Conservation (phyloP, 2,329 filamentous ascomycete species). For the Cadophora luteo-olivacea region DNA sequence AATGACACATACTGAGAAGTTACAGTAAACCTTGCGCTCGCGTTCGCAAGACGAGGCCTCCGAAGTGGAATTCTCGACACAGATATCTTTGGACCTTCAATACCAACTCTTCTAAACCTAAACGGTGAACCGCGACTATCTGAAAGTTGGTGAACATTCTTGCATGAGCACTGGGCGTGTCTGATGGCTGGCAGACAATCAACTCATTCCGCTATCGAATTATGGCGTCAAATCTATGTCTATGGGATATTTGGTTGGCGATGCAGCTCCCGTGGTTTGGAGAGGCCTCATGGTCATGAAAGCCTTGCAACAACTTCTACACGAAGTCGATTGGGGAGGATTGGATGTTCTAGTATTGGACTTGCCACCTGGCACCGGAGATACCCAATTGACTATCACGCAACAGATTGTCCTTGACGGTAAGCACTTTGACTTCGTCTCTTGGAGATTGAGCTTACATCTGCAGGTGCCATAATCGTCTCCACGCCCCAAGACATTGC, state of each 20-base stretch:
- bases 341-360: constrained; percentile 90
- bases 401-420: constrained; percentile 92
- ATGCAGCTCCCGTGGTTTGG: constrained; percentile 88
- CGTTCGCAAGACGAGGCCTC: constrained; percentile 82
- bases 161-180: constrained; percentile 17
- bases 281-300: constrained; percentile 98
- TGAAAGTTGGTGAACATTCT: constrained; percentile 58
- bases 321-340: constrained; percentile 92
- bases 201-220: constrained; percentile 86
- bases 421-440: constrained; percentile 45
- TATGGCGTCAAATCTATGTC: constrained; percentile 99
- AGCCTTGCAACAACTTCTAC: constrained; percentile 90
- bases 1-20: constrained; percentile 15
- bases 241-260: constrained; percentile 90
- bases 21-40: constrained; percentile 79
- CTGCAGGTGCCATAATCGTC: constrained; percentile 77
- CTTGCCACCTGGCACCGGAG: constrained; percentile 91
- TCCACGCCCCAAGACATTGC: constrained; percentile 94
- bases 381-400: constrained; percentile 95
- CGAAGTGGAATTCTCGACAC: constrained; percentile 90
- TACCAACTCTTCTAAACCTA: constrained; percentile 87
- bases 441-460: constrained; percentile 22
- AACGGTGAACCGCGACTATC: constrained; percentile 80
- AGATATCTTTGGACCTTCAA: constrained; percentile 95
- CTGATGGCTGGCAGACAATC: constrained; percentile 64